Evolutionary conservation across 768 basidiomycete species (phyloP).

Genomic region (Harrya chromipes): DNA sequence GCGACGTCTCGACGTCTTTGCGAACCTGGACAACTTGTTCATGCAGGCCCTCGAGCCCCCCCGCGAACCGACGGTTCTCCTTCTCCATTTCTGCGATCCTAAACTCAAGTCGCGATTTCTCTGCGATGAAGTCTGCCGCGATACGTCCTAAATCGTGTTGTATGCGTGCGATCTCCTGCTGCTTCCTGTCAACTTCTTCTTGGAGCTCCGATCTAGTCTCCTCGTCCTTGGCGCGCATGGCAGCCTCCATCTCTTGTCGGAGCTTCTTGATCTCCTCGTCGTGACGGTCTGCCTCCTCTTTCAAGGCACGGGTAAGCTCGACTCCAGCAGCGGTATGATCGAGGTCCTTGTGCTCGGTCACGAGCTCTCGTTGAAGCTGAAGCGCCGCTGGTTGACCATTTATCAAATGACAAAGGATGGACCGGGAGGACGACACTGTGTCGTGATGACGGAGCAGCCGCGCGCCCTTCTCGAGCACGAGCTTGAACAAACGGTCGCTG

Average conservation of each 20-base stretch:
- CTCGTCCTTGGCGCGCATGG: conserved; percentile 45
- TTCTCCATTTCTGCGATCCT: conserved; percentile 26
- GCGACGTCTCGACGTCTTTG: conserved; percentile 26
- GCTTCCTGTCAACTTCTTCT: conserved; percentile 40
- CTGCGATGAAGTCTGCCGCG: conserved; percentile 36
- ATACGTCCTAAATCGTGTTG: conserved; percentile 39
- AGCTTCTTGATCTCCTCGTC: conserved; percentile 46
- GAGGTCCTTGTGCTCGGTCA: conserved; percentile 47
- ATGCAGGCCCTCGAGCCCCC: conserved; percentile 24
- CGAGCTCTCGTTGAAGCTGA: conserved; percentile 53
- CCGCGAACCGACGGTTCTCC: conserved; percentile 16
- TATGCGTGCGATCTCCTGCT: conserved; percentile 42
- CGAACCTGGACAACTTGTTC: conserved; percentile 27
- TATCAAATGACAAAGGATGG: conserved; percentile 42
- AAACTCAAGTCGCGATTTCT: conserved; percentile 34
- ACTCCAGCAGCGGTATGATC: conserved; percentile 50
- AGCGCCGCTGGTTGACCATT: conserved; percentile 40
- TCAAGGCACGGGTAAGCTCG: conserved; percentile 48
- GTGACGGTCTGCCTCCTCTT: conserved; percentile 43
- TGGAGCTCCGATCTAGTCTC: conserved; percentile 45
- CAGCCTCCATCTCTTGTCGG: conserved; percentile 44
- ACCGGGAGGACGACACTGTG: conserved; percentile 38
- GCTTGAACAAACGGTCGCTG: conserved; percentile 47
- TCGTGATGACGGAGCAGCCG: conserved; percentile 40
- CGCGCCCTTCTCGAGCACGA: conserved; percentile 47